Evolutionary conservation across 2,329 filamentous ascomycete genomes (phyloP).

Genomic region (Trichoderma semiorbis): DNA sequence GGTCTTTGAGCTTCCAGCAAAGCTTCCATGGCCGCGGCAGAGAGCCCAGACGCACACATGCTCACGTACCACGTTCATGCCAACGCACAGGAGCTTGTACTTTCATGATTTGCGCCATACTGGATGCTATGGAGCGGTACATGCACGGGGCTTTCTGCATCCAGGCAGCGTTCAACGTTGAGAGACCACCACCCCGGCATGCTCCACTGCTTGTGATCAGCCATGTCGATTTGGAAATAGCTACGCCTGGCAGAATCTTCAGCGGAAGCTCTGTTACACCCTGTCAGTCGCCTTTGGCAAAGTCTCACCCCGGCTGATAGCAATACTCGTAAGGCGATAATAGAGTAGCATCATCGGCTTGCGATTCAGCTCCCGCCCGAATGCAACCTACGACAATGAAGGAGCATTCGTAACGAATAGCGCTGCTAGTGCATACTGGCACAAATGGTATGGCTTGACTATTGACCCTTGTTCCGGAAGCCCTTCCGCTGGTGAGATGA

Average conservation of each 20-base stretch:
- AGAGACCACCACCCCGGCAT: neutral
- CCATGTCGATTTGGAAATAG: constrained; percentile 13
- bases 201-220: neutral
- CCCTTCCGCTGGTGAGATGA: constrained; percentile 4
- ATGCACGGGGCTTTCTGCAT: neutral
- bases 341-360: neutral
- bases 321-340: constrained; percentile 6
- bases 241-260: constrained; percentile 15
- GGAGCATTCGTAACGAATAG: neutral
- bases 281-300: neutral
- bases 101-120: neutral
- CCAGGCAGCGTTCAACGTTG: neutral
- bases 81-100: neutral
- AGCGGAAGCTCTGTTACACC: constrained; percentile 3
- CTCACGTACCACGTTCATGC: neutral
- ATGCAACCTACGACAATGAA: neutral
- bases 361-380: neutral
- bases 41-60: neutral
- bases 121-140: neutral
- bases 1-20: neutral
- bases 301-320: neutral
- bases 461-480: constrained; percentile 2
- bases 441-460: neutral
- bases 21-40: neutral
- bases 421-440: neutral